phyloP scores from a whole-genome alignment of 2,329 filamentous ascomycete genomes.

The Sporothrix variecibatus region DNA sequence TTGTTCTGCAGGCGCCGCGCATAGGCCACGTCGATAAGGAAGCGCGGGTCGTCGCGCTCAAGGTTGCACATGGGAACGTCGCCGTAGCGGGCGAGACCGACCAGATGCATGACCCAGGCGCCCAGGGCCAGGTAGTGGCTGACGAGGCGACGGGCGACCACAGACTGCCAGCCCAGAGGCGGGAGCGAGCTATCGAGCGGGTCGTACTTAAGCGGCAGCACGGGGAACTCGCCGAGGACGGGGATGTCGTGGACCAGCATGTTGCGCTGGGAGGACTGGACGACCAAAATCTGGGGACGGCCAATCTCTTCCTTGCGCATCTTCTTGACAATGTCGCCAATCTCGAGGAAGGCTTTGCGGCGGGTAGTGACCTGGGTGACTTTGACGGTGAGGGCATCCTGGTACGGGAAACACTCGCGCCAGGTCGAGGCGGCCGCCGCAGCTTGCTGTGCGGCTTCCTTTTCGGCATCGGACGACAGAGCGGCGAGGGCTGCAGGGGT shows the following conservation, averaged over 20 bases:
- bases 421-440: constrained; percentile 70
- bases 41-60: constrained; percentile 89
- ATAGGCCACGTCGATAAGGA: constrained; percentile 94
- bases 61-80: constrained; percentile 95
- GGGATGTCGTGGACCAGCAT: constrained; percentile 84
- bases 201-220: constrained; percentile 79
- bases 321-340: constrained; percentile 86
- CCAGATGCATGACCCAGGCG: constrained; percentile 86
- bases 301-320: constrained; percentile 79
- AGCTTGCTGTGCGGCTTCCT: constrained; percentile 46
- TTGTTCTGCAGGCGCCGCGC: constrained; percentile 86
- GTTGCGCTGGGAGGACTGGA: constrained; percentile 85
- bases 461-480: constrained; percentile 23
- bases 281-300: constrained; percentile 77
- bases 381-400: constrained; percentile 82
- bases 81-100: constrained; percentile 85
- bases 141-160: constrained; percentile 82
- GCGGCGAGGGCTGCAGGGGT: constrained; percentile 1
- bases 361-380: constrained; percentile 85
- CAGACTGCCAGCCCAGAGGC: constrained; percentile 89
- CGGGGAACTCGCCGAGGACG: constrained; percentile 77
- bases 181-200: constrained; percentile 83
- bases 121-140: constrained; percentile 91
- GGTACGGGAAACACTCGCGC: constrained; percentile 83
- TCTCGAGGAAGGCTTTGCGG: constrained; percentile 83